Evolutionary conservation across 225 moss, liverwort and hornwort species (phyloP).

Genomic region (Marchantia paleacea): DNA sequence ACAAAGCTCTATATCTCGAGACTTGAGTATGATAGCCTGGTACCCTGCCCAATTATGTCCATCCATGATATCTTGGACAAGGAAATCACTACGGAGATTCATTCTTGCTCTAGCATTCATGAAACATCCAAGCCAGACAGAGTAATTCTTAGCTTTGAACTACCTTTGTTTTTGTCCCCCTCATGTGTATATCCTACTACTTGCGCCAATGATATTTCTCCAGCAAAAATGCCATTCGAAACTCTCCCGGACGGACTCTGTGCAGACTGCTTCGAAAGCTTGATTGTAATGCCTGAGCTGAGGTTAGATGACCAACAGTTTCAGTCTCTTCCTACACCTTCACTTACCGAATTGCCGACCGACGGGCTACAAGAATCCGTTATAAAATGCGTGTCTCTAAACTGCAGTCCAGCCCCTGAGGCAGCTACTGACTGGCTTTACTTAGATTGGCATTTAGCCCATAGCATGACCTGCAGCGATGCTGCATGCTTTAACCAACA

Average conservation of each 20-base stretch:
- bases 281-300: constrained; percentile 35
- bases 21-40: neutral
- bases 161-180: neutral
- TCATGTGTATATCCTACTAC: neutral
- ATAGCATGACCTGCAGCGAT: constrained; percentile 33
- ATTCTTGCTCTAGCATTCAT: neutral
- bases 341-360: neutral
- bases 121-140: neutral
- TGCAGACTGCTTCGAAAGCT: constrained; percentile 29
- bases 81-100: neutral
- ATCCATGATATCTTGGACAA: constrained; percentile 6
- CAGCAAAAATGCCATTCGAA: neutral
- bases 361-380: constrained; percentile 13
- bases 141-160: constrained; percentile 8
- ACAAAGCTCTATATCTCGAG: constrained; percentile 1
- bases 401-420: constrained; percentile 10
- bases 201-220: neutral
- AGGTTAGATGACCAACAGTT: constrained; percentile 33
- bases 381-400: neutral
- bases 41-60: neutral
- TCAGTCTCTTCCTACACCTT: constrained; percentile 31
- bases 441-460: constrained; percentile 42
- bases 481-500: constrained; percentile 36
- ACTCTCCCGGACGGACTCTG: neutral
- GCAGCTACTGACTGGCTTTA: constrained; percentile 40